These are phyloP conservation scores for Margaritispora aquatica DNA, from an alignment of 495 filamentous ascomycete genomes.

Conservation along the genomic window DNA sequence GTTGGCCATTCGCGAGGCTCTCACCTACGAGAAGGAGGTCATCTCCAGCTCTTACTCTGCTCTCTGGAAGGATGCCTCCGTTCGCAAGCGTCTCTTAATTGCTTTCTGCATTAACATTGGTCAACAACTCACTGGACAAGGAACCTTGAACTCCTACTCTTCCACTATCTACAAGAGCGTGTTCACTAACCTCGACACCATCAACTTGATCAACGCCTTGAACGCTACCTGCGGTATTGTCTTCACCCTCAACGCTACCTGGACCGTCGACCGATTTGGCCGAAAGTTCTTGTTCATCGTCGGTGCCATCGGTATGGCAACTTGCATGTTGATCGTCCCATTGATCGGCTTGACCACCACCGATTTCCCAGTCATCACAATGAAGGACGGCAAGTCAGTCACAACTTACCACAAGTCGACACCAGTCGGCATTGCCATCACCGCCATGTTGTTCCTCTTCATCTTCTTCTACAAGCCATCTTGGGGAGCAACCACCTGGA, in stretches of 20 bases:
- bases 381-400: not conserved
- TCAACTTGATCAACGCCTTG: constrained; percentile 50
- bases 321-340: constrained; percentile 54
- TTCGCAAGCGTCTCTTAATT: constrained; percentile 64
- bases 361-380: constrained; percentile 1
- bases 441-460: constrained; percentile 57
- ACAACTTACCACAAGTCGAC: constrained; percentile 42
- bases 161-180: constrained; percentile 60
- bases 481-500: constrained; percentile 63
- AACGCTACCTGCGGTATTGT: constrained; percentile 75
- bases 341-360: constrained; percentile 54
- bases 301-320: constrained; percentile 52
- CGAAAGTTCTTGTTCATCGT: constrained; percentile 49
- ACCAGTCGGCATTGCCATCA: constrained; percentile 56
- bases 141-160: constrained; percentile 51
- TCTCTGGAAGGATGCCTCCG: constrained; percentile 63
- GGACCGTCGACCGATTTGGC: constrained; percentile 56
- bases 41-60: constrained; percentile 61
- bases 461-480: constrained; percentile 67
- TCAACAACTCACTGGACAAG: constrained; percentile 60
- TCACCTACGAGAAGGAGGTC: constrained; percentile 69
- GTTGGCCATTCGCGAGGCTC: constrained; percentile 72
- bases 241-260: constrained; percentile 62
- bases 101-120: constrained; percentile 63
- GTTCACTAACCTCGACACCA: constrained; percentile 34